A percentile compares a stretch with the other conserved stretches of the same genome.
Conservation (phyloP, 2,329 filamentous ascomycete species). For the Periconia digitata region DNA sequence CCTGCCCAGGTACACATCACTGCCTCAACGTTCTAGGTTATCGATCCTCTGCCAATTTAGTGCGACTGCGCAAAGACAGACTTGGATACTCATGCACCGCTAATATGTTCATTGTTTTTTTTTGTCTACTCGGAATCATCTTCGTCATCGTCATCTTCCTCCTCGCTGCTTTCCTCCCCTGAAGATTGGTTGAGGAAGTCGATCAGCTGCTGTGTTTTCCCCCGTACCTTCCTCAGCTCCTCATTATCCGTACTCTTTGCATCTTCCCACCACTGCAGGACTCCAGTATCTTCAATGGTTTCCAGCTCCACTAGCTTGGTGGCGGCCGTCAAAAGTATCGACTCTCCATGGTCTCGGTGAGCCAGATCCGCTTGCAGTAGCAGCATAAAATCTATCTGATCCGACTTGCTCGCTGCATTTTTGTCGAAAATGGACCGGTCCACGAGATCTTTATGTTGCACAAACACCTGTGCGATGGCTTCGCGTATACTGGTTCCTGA, state of each 20-base stretch:
- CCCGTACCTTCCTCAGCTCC: slow-evolving; percentile 69
- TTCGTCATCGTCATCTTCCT: slow-evolving; percentile 58
- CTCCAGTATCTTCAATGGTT: slow-evolving; percentile 84
- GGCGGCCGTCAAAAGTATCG: slow-evolving; percentile 73
- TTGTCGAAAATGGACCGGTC: slow-evolving; percentile 62
- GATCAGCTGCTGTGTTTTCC: slow-evolving; percentile 75
- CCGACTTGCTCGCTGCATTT: slow-evolving; percentile 54
- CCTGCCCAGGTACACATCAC: too few species aligned
- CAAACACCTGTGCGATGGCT: slow-evolving; percentile 46
- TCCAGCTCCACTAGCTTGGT: slow-evolving; percentile 86
- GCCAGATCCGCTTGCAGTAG: slow-evolving; percentile 79
- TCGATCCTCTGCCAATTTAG: too few species aligned
- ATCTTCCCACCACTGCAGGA: slow-evolving; percentile 86
- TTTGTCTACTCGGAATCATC: slow-evolving; percentile 36
- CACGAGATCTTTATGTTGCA: slow-evolving; percentile 61
- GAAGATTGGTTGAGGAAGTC: slow-evolving; percentile 78
- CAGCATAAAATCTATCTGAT: slow-evolving; percentile 84
- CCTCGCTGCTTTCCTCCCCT: slow-evolving; percentile 67
- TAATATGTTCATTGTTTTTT: background rate
- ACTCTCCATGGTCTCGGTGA: slow-evolving; percentile 63
- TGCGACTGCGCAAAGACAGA: too few species aligned
- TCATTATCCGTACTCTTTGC: slow-evolving; percentile 67
- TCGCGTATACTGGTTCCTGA: slow-evolving; percentile 40
- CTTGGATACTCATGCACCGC: too few species aligned
- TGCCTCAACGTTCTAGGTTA: too few species aligned